Percentiles rank a stretch among this genome's conserved stretches.
These are phyloP conservation scores for Pseudonitzschia delicatissima DNA, from an alignment of 108 stramenopile genomes.

Conservation along the genomic window DNA sequence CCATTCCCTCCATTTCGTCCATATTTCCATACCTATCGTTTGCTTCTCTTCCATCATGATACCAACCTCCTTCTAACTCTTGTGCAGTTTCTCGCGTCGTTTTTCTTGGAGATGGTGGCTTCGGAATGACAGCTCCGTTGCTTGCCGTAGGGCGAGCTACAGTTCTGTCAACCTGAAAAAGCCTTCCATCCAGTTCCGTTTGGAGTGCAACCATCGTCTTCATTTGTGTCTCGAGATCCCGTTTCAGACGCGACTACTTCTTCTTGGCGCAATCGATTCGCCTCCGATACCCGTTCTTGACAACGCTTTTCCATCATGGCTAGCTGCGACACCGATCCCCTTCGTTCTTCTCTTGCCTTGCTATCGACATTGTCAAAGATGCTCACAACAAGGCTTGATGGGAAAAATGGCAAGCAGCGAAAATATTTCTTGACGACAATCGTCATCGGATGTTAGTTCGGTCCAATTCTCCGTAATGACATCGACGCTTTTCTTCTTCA, in stretches of 20 bases:
- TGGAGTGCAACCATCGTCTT: conserved; percentile 6
- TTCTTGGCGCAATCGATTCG: conserved; percentile 11
- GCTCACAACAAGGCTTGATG: conserved; percentile 7
- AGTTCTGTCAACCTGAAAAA: neutral
- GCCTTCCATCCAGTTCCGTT: conserved; percentile 5
- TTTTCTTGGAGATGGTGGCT: neutral
- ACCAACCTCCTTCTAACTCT: neutral
- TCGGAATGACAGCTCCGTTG: conserved; percentile 1
- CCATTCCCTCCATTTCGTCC: no score
- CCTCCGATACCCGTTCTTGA: conserved; percentile 19
- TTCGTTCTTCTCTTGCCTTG: neutral
- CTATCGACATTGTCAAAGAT: conserved; percentile 27
- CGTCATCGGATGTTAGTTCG: conserved; percentile 16
- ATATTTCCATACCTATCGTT: no score
- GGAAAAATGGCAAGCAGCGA: conserved; percentile 13
- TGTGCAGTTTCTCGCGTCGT: neutral
- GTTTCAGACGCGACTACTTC: conserved; percentile 1
- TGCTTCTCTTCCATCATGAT: neutral
- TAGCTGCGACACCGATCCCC: conserved; percentile 16
- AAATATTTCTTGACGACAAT: conserved; percentile 15
- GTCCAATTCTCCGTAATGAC: conserved; percentile 31
- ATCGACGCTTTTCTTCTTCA: conserved; percentile 29
- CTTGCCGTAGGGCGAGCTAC: neutral
- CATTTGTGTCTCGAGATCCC: conserved; percentile 7
- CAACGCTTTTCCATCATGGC: conserved; percentile 21